Evolutionary conservation across 495 filamentous ascomycete genomes (phyloP).

Genomic region (Parathielavia hyrcaniae): DNA sequence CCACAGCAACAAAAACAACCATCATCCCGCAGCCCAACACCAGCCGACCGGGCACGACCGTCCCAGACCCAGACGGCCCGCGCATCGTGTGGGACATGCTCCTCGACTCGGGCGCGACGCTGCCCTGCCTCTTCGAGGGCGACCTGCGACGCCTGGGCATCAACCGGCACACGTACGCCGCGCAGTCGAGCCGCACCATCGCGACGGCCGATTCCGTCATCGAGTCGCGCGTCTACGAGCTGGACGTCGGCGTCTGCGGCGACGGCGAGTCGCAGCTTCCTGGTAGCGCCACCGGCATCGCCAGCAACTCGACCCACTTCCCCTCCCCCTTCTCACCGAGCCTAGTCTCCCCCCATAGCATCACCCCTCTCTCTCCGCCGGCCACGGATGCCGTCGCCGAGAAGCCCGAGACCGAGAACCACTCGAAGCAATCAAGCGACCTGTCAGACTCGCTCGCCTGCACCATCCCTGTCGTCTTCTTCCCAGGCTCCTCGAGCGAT

Average conservation of each 20-base stretch:
- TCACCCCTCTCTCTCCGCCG: too few species aligned
- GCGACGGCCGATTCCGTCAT: constrained; percentile 20
- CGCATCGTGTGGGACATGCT: constrained; percentile 27
- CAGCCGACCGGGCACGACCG: not conserved
- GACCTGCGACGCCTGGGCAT: constrained; percentile 38
- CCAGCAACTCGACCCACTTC: not conserved
- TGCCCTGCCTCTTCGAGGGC: constrained; percentile 31
- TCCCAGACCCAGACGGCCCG: constrained; percentile 15
- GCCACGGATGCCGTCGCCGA: not conserved
- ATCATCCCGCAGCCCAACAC: not conserved
- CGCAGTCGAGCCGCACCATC: constrained; percentile 31
- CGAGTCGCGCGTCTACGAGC: constrained; percentile 35
- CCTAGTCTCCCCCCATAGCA: too few species aligned
- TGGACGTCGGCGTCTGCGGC: constrained; percentile 34
- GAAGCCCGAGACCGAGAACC: not conserved
- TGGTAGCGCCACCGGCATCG: not conserved
- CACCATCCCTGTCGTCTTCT: constrained; percentile 29
- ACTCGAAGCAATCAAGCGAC: not conserved
- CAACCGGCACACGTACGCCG: constrained; percentile 32
- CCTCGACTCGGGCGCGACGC: constrained; percentile 43
- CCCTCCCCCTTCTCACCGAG: too few species aligned
- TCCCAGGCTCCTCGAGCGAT: constrained; percentile 19
- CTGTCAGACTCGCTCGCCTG: constrained; percentile 22
- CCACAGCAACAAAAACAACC: not conserved
- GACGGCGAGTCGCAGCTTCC: not conserved